Conservation (phyloP, 306 rosid species). For the Comarum palustre region DNA sequence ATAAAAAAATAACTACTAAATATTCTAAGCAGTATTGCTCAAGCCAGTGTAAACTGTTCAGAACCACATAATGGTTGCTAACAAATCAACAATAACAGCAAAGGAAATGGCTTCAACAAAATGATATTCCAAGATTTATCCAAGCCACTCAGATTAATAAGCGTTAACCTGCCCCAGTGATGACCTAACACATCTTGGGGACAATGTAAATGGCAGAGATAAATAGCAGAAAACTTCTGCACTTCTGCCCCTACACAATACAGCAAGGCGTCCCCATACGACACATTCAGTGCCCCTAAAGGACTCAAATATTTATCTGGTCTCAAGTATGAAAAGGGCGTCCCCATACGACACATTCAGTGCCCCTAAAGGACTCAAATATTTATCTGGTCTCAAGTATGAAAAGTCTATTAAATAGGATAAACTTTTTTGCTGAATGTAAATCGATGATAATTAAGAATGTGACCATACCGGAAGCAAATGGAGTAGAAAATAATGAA, state of each 20-base stretch:
- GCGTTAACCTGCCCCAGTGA: neutral
- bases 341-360: neutral
- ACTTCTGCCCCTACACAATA: neutral
- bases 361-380: neutral
- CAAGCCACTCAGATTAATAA: neutral
- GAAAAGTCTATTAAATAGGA: neutral
- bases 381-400: neutral
- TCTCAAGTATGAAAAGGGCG: neutral
- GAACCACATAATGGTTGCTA: neutral
- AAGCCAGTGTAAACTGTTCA: neutral
- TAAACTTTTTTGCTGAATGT: neutral
- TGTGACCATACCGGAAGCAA: constrained; percentile 63
- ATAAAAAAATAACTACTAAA: neutral
- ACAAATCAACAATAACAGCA: neutral
- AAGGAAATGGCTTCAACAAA: neutral
- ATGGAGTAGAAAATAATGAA: constrained; percentile 74
- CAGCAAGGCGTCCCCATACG: neutral
- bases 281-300: neutral
- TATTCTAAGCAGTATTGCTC: neutral
- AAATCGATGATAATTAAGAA: constrained; percentile 4
- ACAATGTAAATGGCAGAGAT: neutral
- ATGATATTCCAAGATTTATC: neutral
- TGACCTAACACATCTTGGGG: neutral
- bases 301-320: neutral
- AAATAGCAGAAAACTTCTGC: neutral